Conservation (phyloP, 805 yeast genomes). For the Myxozyma neotropica region DNA sequence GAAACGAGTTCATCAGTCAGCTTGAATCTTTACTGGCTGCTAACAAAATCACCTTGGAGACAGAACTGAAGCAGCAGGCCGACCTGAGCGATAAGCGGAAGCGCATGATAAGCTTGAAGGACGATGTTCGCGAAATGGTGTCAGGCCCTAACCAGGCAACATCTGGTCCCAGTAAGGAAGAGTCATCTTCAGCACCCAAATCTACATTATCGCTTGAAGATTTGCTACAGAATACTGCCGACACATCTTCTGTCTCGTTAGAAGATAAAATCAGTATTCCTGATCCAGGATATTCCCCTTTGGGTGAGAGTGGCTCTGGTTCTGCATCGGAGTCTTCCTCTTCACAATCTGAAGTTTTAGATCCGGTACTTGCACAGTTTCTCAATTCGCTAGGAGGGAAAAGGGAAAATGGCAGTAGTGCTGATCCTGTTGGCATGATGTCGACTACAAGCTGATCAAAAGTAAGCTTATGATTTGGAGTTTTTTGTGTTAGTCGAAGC, state of each 20-base stretch:
- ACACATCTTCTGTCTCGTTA: background rate
- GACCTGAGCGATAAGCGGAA: constrained; percentile 41
- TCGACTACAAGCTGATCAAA: background rate
- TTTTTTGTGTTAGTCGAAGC: no score
- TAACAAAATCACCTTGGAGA: constrained; percentile 37
- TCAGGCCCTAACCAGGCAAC: background rate
- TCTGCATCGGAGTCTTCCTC: background rate
- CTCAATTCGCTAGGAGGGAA: constrained; percentile 7
- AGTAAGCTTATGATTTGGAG: background rate
- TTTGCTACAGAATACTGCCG: background rate
- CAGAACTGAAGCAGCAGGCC: constrained; percentile 38
- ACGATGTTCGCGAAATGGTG: constrained; percentile 21
- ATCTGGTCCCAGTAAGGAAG: background rate
- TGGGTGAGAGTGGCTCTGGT: background rate
- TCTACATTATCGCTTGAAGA: background rate
- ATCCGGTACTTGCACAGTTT: constrained; percentile 31
- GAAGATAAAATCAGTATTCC: constrained; percentile 18
- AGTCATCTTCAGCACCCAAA: background rate
- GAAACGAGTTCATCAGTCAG: constrained; percentile 37
- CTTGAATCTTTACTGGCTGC: constrained; percentile 40
- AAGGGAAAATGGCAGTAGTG: background rate
- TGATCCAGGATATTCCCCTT: constrained; percentile 21
- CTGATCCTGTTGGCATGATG: background rate
- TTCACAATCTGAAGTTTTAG: constrained; percentile 10
- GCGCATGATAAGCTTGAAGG: constrained; percentile 16